Evolutionary conservation across 2,329 filamentous ascomycete species (phyloP).

Genomic region (Botrytis cinerea): DNA sequence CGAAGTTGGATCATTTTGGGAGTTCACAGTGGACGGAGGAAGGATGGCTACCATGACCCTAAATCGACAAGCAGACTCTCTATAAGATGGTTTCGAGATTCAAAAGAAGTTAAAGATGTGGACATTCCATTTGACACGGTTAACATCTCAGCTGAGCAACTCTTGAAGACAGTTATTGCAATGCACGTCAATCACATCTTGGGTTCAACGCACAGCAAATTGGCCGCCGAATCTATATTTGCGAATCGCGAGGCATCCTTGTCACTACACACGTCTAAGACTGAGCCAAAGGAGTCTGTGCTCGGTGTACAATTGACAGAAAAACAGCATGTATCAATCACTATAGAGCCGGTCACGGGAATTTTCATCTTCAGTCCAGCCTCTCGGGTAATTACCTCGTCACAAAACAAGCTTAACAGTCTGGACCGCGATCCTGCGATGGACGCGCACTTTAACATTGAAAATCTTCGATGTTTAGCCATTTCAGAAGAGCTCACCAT

Average conservation of each 20-base stretch:
- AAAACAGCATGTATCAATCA: slow-evolving; percentile 60
- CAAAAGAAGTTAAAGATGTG: slow-evolving; percentile 70
- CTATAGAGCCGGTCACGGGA: slow-evolving; percentile 79
- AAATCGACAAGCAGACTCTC: slow-evolving; percentile 57
- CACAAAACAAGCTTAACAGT: slow-evolving; percentile 66
- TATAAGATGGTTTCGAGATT: slow-evolving; percentile 82
- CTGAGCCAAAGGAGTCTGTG: slow-evolving; percentile 65
- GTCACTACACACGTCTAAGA: slow-evolving; percentile 56
- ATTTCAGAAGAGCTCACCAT: slow-evolving; percentile 62
- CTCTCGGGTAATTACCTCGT: slow-evolving; percentile 55
- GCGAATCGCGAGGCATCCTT: slow-evolving; percentile 59
- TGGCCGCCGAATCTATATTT: slow-evolving; percentile 63
- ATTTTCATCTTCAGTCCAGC: slow-evolving; percentile 69
- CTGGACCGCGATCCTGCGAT: slow-evolving; percentile 55
- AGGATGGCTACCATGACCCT: slow-evolving; percentile 46
- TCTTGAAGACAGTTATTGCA: slow-evolving; percentile 74
- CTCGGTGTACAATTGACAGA: slow-evolving; percentile 70
- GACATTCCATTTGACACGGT: slow-evolving; percentile 67
- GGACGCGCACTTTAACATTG: slow-evolving; percentile 59
- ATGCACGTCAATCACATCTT: slow-evolving; percentile 74
- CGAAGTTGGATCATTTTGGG: slow-evolving; percentile 94
- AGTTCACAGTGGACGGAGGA: slow-evolving; percentile 64
- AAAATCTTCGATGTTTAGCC: slow-evolving; percentile 61
- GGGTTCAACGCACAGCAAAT: slow-evolving; percentile 60
- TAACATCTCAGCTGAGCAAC: slow-evolving; percentile 69